Evolutionary conservation across 352 stramenopile species (phyloP), one percentile per base, ranked within the genome.

Genomic region (Globisporangium cederbergense): DNA sequence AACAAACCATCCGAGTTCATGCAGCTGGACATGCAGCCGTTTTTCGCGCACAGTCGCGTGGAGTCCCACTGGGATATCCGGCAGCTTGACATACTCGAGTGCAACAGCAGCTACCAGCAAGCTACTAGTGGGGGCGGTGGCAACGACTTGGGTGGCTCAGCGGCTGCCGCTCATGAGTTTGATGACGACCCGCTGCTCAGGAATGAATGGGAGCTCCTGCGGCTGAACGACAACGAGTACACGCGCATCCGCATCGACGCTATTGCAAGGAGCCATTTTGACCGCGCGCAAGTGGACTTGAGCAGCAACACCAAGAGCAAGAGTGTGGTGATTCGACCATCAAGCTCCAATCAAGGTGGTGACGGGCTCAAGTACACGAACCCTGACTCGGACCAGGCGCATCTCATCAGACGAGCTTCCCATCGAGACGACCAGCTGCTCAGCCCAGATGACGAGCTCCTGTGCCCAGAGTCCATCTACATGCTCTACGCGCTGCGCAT

Each of bases 141-240:
- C 32, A 22, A 14, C 20, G 30, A n/a, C 16, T 20, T n/a, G 25
- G 25, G 25, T 1, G 10, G 30, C 14, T 59, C 18, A 47, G 22
- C 36, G 14, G 18, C 10, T 54, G 18, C 7, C 52, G 30, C 6
- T 38, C 71, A 36, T 40, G 50, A 64, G 30, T 60, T 58, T 20
- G 69, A 70, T 38, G 68, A 79, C 10, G 77, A 83, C 14, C 42
- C 67, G 14, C 61, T 85, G 10, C 60, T 85, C 6, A 30, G 51
- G 3, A 83, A 67, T 22, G 77, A 83, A 51, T 81, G 75, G 75
- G 64, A 77, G 38, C 52, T 85, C 10, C 66, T 83, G 6, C 57
- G 53, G 10, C 45, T 86, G 0, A 53, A 73, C 6, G 77, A 86
- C 52, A 30, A 45, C 1, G 66, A 59, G 36, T 88, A 83, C 30